A percentile compares a stretch with the other conserved stretches of the same genome.
Conservation (phyloP, 1,139 yeast genomes). For the Blastobotrys aristatus region DNA sequence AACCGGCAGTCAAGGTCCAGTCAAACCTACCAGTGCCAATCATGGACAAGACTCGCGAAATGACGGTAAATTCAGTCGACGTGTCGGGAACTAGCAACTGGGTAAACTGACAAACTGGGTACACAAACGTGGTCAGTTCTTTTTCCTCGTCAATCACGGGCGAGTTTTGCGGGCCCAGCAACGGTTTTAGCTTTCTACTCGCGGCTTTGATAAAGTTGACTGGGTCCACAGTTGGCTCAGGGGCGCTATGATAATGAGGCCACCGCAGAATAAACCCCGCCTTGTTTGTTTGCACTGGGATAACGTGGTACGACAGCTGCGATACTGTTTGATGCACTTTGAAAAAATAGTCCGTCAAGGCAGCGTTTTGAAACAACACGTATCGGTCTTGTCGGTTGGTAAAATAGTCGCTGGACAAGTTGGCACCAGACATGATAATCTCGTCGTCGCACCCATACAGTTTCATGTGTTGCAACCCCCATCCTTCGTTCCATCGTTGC, state of each 20-base stretch:
- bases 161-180: slow-evolving; percentile 36
- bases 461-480: slow-evolving; percentile 96
- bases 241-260: slow-evolving; percentile 52
- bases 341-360: slow-evolving; percentile 67
- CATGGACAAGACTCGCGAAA: slow-evolving; percentile 55
- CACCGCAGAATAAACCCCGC: slow-evolving; percentile 57
- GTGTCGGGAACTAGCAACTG: slow-evolving; percentile 63
- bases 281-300: slow-evolving; percentile 25
- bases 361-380: slow-evolving; percentile 56
- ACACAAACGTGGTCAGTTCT: slow-evolving; percentile 55
- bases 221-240: slow-evolving; percentile 64
- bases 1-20: slow-evolving; percentile 96
- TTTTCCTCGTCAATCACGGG: slow-evolving; percentile 1
- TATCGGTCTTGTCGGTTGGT: slow-evolving; percentile 96
- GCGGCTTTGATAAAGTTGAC: slow-evolving; percentile 56
- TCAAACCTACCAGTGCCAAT: slow-evolving; percentile 51
- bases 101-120: slow-evolving; percentile 87
- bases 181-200: slow-evolving; percentile 51
- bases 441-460: slow-evolving; percentile 92
- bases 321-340: slow-evolving; percentile 62
- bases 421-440: slow-evolving; percentile 85
- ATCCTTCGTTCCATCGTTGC: slow-evolving; percentile 79
- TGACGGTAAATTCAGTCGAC: slow-evolving; percentile 77
- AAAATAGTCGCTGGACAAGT: slow-evolving; percentile 83
- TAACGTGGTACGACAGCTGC: slow-evolving; percentile 63